These are phyloP conservation scores for Phallus indusiatus DNA, from an alignment of 768 basidiomycete genomes.

Conservation along the genomic window DNA sequence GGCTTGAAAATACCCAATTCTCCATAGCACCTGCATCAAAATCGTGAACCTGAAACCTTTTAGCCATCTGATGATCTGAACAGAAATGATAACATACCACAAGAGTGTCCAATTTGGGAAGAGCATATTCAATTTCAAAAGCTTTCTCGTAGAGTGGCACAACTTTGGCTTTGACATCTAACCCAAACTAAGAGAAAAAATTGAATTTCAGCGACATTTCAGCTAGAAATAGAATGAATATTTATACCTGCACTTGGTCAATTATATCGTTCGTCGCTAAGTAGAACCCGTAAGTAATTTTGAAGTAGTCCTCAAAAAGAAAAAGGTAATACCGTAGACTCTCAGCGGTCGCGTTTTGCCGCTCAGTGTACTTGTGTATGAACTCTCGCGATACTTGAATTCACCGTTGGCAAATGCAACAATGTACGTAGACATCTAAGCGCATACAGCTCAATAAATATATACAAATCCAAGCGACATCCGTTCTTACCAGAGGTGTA, in stretches of 20 bases:
- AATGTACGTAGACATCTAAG: constrained; percentile 75
- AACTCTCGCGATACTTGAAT: constrained; percentile 65
- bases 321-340: constrained; percentile 51
- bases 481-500: constrained; percentile 57
- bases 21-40: constrained; percentile 94
- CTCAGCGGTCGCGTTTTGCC: constrained; percentile 75
- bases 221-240: neutral
- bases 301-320: neutral
- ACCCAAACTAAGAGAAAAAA: constrained; percentile 49
- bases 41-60: constrained; percentile 49
- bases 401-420: constrained; percentile 47
- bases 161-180: constrained; percentile 76
- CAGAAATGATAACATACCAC: constrained; percentile 38
- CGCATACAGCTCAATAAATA: neutral
- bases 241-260: constrained; percentile 43
- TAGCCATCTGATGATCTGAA: neutral
- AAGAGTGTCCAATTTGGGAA: constrained; percentile 91
- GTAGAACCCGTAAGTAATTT: too few relatives aligned
- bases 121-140: constrained; percentile 86
- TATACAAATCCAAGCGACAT: neutral
- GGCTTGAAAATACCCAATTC: constrained; percentile 52
- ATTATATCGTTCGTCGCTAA: constrained; percentile 75
- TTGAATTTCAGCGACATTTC: neutral
- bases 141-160: constrained; percentile 88
- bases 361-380: constrained; percentile 70